Evolutionary conservation across 805 yeast genomes (phyloP), one percentile per base, ranked within the genome.

Genomic region (Saccharomycopsis fibuligera): DNA sequence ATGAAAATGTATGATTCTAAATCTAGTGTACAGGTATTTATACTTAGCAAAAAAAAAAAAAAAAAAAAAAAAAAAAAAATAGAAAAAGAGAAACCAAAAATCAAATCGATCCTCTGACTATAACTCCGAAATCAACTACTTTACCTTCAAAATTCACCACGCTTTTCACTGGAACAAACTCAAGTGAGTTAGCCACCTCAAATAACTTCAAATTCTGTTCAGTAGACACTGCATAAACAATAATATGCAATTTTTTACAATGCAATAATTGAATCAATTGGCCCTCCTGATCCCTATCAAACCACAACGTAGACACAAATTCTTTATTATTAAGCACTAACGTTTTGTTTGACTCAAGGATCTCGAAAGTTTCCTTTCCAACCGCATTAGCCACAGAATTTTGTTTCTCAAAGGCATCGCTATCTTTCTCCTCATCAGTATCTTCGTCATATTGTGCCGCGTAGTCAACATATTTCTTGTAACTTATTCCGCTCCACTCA

Each of bases 401-500:
- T 24, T 52, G 50, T n/a, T n/a, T n/a, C n/a, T n/a, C n/a, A n/a
- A n/a, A n/a, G 8, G 45, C n/a, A 5, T 56, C 61, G 14, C 56
- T 56, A 23, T 58, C 62, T 19, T 61, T 62, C 2, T 60, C 68
- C 19, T 61, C 66, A 10, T 64, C 70, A 2, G 54, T 56, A 2
- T 58, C 66, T n/a, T 60, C 54, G 1, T 59, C 61, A 25, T 49
- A 41, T 2, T 56, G 60, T 9, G 67, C 9, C 12, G 14, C 33
- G 22, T 19, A 33, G 16, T 30, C n/a, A 2, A 69, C 73, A 33
- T 67, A 74, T 38, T 69, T 71, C 48, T 73, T 72, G 52, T 70
- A 77, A 4, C 78, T 63, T 3, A 75, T 52, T 1, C 91, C 95
- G 33, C 82, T 77, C 91, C 95, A 85, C 65, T 87, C 96, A 30